A percentile compares a stretch with the other conserved stretches of the same genome.
Conservation (phyloP, 352 stramenopile genomes). For the Globisporangium emineosum region DNA sequence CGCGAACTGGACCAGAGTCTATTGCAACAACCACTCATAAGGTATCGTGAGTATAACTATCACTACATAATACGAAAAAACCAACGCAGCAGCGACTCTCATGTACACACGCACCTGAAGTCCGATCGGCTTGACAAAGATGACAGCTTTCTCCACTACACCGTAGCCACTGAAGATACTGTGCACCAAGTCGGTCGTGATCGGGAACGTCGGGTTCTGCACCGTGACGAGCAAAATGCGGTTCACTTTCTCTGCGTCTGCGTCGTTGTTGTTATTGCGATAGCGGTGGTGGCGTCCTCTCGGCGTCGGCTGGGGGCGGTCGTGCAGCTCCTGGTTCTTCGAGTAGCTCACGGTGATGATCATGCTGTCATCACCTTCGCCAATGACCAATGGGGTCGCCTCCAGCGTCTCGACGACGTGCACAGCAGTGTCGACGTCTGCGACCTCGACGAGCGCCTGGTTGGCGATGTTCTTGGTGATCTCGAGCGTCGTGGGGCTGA, state of each 20-base stretch:
- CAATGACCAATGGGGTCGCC: conserved; percentile 25
- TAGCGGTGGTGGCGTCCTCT: conserved; percentile 12
- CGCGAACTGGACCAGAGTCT: conserved; percentile 60
- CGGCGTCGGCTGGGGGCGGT: conserved; percentile 20
- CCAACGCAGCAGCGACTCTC: not conserved
- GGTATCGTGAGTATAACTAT: not conserved
- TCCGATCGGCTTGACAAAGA: conserved; percentile 59
- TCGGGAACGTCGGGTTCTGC: conserved; percentile 59
- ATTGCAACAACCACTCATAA: not conserved
- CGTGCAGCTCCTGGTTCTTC: conserved; percentile 62
- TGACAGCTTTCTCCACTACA: conserved; percentile 52
- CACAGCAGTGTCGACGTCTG: conserved; percentile 28
- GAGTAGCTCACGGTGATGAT: conserved; percentile 36
- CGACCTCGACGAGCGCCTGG: conserved; percentile 46
- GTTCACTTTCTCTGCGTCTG: conserved; percentile 26
- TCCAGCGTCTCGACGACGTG: conserved; percentile 27
- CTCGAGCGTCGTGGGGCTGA: conserved; percentile 33
- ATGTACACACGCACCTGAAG: conserved; percentile 26
- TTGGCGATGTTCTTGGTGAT: conserved; percentile 29
- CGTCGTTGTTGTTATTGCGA: not conserved
- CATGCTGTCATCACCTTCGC: conserved; percentile 9
- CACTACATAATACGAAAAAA: not conserved
- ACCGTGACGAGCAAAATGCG: conserved; percentile 67
- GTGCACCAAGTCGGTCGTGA: conserved; percentile 53
- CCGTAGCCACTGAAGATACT: conserved; percentile 48